Evolutionary conservation across 1,139 yeast genomes (phyloP), one percentile per base, ranked within the genome.

Genomic region (Yamadazyma oceani): DNA sequence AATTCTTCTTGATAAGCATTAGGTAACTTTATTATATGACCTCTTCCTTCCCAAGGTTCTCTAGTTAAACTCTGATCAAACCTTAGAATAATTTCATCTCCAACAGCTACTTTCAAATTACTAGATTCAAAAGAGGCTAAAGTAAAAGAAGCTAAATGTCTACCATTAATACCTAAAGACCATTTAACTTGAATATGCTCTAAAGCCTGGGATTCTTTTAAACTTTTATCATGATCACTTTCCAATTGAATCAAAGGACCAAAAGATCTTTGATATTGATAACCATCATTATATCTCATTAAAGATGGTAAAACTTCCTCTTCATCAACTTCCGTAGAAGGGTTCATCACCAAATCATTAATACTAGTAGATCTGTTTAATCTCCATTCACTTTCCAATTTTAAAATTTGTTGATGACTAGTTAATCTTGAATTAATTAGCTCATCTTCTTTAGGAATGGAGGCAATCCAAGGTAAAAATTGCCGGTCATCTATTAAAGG

Each of bases 211-310:
- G 89, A 78, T 55, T 88, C 96, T 51, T 84, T 85, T 46, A 85
- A 61, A 45, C 75, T 75, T 49, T 75, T 78, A 58, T 88, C 96
- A 55, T 80, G 79, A 45, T 86, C 94, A 1, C 92, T 86, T 60
- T 89, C 97, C 28, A 82, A 62, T 53, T 86, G 76, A 23, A 90
- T 83, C 42, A 90, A 66, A 0, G 97, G 97, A 7, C 87, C 94
- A 60, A 85, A 89, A 2, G 88, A 76, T 41, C 88, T 68, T 60
- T 89, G 96, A 58, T 90, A 89, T 54, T 88, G 90, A 57, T 75
- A 84, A 0, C 90, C 96, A 60, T 88, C 96, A 39, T 74, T 77
- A 57, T 87, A 90, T 43, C 92, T 72, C 73, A 87, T 73, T 39
- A 85, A 66, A 30, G 85, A 80, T 0, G 95, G 95, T 30, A 77